A percentile compares a stretch with the other conserved stretches of the same genome.
Evolutionary conservation across 2,329 filamentous ascomycete genomes (phyloP).

Genomic region (Colletotrichum endophyticum): DNA sequence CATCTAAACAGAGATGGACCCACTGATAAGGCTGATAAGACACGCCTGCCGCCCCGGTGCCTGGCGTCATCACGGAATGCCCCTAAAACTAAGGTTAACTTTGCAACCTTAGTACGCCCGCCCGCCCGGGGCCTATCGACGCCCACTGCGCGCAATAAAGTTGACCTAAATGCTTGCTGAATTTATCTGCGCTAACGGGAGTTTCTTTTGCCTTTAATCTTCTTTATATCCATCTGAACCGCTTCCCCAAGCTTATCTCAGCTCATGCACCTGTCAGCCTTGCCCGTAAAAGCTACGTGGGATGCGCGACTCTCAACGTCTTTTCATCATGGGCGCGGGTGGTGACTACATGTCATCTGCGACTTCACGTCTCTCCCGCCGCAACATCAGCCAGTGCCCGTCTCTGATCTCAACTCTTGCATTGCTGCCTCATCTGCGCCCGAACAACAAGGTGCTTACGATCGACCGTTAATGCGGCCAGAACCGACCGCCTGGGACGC

Average conservation of each 20-base stretch:
- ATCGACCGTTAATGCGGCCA: constrained; percentile 3
- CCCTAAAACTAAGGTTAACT: background rate
- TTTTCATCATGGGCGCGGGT: background rate
- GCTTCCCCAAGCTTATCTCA: background rate
- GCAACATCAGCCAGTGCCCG: background rate
- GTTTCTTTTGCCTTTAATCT: constrained; percentile 4
- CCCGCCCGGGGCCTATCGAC: background rate
- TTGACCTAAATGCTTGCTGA: background rate
- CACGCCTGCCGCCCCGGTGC: background rate
- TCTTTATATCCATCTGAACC: constrained; percentile 10
- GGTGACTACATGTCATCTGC: background rate
- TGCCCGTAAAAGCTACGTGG: background rate
- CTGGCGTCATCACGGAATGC: background rate
- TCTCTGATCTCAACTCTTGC: background rate
- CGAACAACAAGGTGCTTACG: background rate
- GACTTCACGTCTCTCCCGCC: background rate
- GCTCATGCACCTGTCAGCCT: constrained; percentile 10
- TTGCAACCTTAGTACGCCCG: background rate
- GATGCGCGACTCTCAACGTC: background rate
- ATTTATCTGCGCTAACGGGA: background rate
- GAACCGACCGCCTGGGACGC: background rate
- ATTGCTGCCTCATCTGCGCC: background rate
- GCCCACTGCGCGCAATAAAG: constrained; percentile 3
- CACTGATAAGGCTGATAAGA: background rate
- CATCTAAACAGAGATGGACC: background rate